Base-by-base conservation (phyloP, 1,139 yeast genomes). In the Saccharomyces uvarum region DNA sequence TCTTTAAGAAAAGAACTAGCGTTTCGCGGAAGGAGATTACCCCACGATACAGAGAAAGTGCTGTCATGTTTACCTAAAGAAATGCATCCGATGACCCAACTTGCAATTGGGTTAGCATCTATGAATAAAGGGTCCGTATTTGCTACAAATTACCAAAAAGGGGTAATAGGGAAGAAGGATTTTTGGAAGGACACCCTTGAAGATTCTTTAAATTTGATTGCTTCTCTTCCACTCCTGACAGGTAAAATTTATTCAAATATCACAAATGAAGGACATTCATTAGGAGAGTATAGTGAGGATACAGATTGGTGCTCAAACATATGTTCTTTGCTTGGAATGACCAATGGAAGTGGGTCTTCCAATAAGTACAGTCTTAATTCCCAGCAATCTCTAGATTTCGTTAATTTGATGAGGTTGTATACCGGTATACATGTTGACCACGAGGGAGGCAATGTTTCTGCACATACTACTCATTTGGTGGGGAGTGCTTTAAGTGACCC, bases 401-500 rank as follows among this genome's bases (percentile, higher is more conserved):
- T 87, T 59, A 96, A 90, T 76, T 82, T 91, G 70, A 84, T 90
- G 84, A 84, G 97, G 79, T 81, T 91, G 70, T 91, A 91, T 81
- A 81, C 89, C 71, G 88, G 97, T 63, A 86, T 91, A 70, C 98
- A 91, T 79, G 90, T 96, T 55, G 97, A 91, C 75, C 98, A 91
- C 77, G 98, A 91, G 79, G 97, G 97, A 78, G 98, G 98, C 76
- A 91, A 91, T 72, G 98, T 91, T 60, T 88, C 97, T 60, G 97
- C 97, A 53, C 98, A 91, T 79, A 84, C 97, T 68, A 90, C 98
- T 63, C 97, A 91, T 77, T 81, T 91, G 75, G 97, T 91, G 62
- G 97, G 97, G 66, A 88, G 96, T 41, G 97, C 98, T 56, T 81
- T 91, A 67, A 85, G 96, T 27, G 90, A 96, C 57, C 97, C 97